These are phyloP conservation scores for Sordaria brevicollis DNA, from an alignment of 495 filamentous ascomycete genomes.

Conservation along the genomic window DNA sequence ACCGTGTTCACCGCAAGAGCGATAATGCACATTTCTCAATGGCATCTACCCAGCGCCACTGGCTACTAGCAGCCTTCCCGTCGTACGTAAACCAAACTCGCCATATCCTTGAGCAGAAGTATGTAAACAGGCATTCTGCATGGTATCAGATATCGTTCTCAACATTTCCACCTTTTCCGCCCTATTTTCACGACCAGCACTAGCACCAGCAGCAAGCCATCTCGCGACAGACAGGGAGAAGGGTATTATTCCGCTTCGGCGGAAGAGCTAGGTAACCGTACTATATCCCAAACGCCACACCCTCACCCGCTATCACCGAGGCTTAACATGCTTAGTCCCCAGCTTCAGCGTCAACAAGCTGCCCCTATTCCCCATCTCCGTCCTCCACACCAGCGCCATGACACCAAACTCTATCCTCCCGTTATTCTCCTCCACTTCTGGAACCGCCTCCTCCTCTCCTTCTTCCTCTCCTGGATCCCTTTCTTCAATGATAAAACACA, in stretches of 20 bases:
- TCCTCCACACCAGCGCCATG: conserved; percentile 77
- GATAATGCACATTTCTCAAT: neutral
- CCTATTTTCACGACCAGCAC: no score
- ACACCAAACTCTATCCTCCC: conserved; percentile 65
- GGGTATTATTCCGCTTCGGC: neutral
- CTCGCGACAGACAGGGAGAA: no score
- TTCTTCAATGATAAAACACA: conserved; percentile 79
- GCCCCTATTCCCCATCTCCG: conserved; percentile 81
- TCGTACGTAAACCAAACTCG: neutral
- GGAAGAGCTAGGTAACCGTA: neutral
- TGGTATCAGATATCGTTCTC: neutral
- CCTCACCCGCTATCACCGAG: conserved; percentile 1
- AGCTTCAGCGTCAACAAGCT: conserved; percentile 81
- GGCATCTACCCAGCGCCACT: neutral
- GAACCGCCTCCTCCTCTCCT: conserved; percentile 32
- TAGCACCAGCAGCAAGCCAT: no score
- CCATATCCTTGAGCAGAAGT: neutral
- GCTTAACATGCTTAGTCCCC: conserved; percentile 33
- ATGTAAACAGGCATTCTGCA: neutral
- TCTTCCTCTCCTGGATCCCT: conserved; percentile 38
- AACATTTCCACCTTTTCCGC: neutral
- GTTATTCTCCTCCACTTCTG: conserved; percentile 35
- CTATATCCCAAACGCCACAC: neutral
- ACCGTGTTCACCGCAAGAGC: neutral
- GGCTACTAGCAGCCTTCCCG: neutral